Conservation (phyloP, 257 asterid species). For the Verbascum thapsus region DNA sequence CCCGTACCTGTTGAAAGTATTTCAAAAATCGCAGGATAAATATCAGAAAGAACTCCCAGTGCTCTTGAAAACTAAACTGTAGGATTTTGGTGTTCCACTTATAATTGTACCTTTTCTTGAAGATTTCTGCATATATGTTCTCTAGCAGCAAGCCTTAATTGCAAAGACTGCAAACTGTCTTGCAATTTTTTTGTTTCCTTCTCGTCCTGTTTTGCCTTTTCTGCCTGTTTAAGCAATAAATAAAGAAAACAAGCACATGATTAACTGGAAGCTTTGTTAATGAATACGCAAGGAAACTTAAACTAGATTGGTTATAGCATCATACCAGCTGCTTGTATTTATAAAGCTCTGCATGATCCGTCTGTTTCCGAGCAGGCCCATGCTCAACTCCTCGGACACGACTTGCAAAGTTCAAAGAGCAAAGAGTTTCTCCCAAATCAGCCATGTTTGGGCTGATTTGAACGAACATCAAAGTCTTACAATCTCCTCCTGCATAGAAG, state of each 20-base stretch:
- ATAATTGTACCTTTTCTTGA: slow-evolving; percentile 78
- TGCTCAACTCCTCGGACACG: slow-evolving; percentile 94
- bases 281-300: slow-evolving; percentile 10
- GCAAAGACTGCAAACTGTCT: slow-evolving; percentile 77
- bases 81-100: too few relatives aligned
- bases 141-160: slow-evolving; percentile 70
- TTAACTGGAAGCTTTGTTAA: slow-evolving; percentile 23
- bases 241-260: neutral
- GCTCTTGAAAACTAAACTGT: too few relatives aligned
- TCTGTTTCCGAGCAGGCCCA: slow-evolving; percentile 86
- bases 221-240: slow-evolving; percentile 60
- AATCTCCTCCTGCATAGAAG: slow-evolving; percentile 86
- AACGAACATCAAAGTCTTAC: slow-evolving; percentile 86
- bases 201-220: slow-evolving; percentile 85
- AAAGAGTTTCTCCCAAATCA: slow-evolving; percentile 86
- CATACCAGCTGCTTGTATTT: slow-evolving; percentile 88
- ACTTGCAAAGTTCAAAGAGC: slow-evolving; percentile 89
- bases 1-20: slow-evolving; percentile 60
- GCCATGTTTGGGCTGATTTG: slow-evolving; percentile 73
- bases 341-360: slow-evolving; percentile 64
- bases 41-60: too few relatives aligned
- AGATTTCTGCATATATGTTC: slow-evolving; percentile 78
- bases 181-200: slow-evolving; percentile 86
- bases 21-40: slow-evolving; percentile 22
- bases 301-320: slow-evolving; percentile 11